phyloP scores from a whole-genome alignment of 352 stramenopile species.

The Hyaloperonospora brassicae region DNA sequence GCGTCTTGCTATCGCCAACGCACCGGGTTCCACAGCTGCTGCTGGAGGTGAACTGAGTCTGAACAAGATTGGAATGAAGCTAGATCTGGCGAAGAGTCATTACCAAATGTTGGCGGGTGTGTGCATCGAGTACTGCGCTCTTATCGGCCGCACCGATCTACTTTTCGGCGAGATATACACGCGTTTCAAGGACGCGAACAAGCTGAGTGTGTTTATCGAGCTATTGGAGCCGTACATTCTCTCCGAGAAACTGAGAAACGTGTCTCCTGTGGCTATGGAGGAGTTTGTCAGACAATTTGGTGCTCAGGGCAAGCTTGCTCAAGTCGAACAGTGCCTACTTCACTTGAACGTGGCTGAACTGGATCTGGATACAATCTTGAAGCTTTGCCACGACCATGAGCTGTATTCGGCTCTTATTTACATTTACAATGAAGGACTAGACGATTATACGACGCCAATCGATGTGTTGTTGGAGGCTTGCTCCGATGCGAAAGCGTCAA shows the following conservation, averaged over 20 bases:
- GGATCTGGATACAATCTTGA: constrained; percentile 92
- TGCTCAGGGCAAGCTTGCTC: constrained; percentile 73
- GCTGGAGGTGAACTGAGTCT: constrained; percentile 31
- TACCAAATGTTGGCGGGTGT: constrained; percentile 95
- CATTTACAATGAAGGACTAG: constrained; percentile 90
- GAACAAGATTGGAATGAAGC: constrained; percentile 61
- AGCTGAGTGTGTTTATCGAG: constrained; percentile 88
- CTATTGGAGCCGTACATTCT: constrained; percentile 92
- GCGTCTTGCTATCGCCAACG: constrained; percentile 78
- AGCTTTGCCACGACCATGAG: constrained; percentile 86
- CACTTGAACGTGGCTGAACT: constrained; percentile 91
- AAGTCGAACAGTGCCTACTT: constrained; percentile 91
- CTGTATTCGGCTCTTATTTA: constrained; percentile 92
- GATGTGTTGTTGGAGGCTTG: constrained; percentile 83
- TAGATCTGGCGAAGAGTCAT: constrained; percentile 89
- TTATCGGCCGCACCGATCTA: constrained; percentile 77
- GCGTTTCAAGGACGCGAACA: constrained; percentile 72
- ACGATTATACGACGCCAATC: constrained; percentile 90
- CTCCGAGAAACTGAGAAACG: constrained; percentile 87
- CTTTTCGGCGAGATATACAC: constrained; percentile 86
- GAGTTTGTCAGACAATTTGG: constrained; percentile 91
- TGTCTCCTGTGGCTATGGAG: constrained; percentile 89
- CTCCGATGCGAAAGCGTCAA: constrained; percentile 40
- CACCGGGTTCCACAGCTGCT: constrained; percentile 35
- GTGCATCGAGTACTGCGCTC: constrained; percentile 93